Evolutionary conservation across 192 early-diverging fungal genomes (phyloP).

Genomic region (Entomortierella chlamydospora): DNA sequence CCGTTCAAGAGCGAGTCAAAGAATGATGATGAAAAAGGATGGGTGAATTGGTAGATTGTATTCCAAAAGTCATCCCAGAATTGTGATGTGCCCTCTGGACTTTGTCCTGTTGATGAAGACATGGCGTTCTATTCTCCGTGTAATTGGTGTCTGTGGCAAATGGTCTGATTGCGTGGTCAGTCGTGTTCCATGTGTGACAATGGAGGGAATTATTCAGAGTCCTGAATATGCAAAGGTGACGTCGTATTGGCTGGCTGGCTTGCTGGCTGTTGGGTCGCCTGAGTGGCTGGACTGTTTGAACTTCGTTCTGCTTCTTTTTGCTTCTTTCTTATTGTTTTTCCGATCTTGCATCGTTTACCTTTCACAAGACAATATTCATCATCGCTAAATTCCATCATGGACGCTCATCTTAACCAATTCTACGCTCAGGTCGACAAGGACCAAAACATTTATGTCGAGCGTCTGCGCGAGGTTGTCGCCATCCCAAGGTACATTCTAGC

Average conservation of each 20-base stretch:
- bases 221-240: too few relatives aligned
- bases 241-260: too few relatives aligned
- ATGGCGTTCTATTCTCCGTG: neutral
- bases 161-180: too few relatives aligned
- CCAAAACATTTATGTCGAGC: constrained; percentile 84
- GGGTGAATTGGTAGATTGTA: constrained; percentile 49
- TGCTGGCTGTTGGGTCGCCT: neutral
- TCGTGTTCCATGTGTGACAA: too few relatives aligned
- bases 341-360: constrained; percentile 7
- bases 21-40: constrained; percentile 52
- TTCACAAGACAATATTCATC: neutral
- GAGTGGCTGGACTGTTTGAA: neutral
- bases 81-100: constrained; percentile 3
- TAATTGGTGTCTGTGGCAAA: too few relatives aligned
- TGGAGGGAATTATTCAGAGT: too few relatives aligned
- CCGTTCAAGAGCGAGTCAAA: constrained; percentile 38
- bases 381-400: constrained; percentile 21
- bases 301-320: neutral
- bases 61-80: constrained; percentile 57
- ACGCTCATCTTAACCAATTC: constrained; percentile 60
- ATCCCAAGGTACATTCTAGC: constrained; percentile 77
- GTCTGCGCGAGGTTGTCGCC: constrained; percentile 88
- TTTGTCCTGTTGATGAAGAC: neutral
- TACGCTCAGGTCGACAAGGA: constrained; percentile 82
- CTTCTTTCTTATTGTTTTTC: constrained; percentile 10